Evolutionary conservation across 2,329 filamentous ascomycete species (phyloP), one percentile per base, ranked within the genome.

Genomic region (Phyllosticta capitalensis): DNA sequence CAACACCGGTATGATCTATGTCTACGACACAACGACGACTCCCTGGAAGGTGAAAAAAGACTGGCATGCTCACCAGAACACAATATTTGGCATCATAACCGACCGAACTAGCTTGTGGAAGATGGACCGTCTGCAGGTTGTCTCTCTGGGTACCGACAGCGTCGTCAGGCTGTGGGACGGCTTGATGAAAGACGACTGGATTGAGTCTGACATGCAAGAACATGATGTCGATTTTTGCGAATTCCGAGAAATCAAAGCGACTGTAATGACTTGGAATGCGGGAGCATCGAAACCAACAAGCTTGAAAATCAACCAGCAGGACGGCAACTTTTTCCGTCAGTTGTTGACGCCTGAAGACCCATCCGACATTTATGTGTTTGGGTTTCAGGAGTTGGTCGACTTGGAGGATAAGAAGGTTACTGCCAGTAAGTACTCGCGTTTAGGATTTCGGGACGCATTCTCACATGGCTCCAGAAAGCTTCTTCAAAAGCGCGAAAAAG

Each of bases 331-430:
- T 71, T 88, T 97, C 68, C 84, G 85, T 64, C 84, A 92, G 60
- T 81, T 95, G 17, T 78, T 99, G 24, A 83, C 86, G 64, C 83
- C 82, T n/a, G 86, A 88, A 63, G 82, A 87, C 48, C 85, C 88
- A 7, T 90, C 94, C 0, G 94, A 97, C 66, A 91, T 99, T 55
- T 76, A 97, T 2, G 83, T 97, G 0, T 99, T 99, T 77, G 92
- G 92, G 1, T 99, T 99, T 72, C 94, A 99, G 72, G 94, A 99
- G 73, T 81, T 99, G n/a, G 94, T 99, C 3, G 94, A 99, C 69
- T 79, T 99, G 7, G 94, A 99, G 72, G 90, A 99, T 75, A 97
- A 97, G 76, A 95, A 92, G 65, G 88, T 95, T 55, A 97, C 92
- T 21, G 94, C 94, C n/a, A 96, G 85, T 84, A 73, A 68, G 81